Percentiles rank a stretch among this genome's conserved stretches.
Conservation (phyloP, 352 stramenopile genomes). For the Phytopythium oedochilum region DNA sequence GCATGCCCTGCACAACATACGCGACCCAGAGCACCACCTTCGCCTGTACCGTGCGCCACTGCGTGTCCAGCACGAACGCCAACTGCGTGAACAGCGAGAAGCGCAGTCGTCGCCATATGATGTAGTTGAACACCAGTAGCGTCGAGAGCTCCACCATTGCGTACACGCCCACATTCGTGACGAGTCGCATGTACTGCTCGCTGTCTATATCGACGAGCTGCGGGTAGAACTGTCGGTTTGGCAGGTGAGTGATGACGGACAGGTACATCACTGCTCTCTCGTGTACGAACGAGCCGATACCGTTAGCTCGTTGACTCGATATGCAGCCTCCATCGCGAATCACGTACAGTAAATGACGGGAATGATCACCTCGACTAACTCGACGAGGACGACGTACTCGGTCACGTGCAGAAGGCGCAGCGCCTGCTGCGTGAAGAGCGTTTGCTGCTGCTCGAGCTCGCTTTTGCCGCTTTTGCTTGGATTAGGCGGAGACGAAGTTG, state of each 20-base stretch:
- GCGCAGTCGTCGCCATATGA: slow-evolving; percentile 17
- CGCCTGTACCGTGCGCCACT: slow-evolving; percentile 21
- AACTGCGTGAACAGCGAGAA: slow-evolving; percentile 26
- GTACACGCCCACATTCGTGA: slow-evolving; percentile 30
- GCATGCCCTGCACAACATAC: slow-evolving; percentile 21
- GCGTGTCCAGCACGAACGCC: slow-evolving; percentile 32
- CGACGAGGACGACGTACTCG: slow-evolving; percentile 30
- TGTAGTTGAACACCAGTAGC: slow-evolving; percentile 18
- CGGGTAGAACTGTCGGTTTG: slow-evolving; percentile 24
- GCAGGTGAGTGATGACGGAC: slow-evolving; percentile 16
- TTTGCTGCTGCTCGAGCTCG: background rate
- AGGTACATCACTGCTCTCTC: background rate
- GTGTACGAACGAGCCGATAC: no score
- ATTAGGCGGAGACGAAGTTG: background rate
- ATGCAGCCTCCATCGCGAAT: background rate
- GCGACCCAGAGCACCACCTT: slow-evolving; percentile 40
- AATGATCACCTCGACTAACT: slow-evolving; percentile 28
- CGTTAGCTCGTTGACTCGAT: no score
- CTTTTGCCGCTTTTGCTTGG: background rate
- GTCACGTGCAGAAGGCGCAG: slow-evolving; percentile 19
- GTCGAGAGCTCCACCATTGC: slow-evolving; percentile 28
- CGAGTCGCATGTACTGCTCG: slow-evolving; percentile 5
- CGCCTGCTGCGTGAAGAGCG: background rate
- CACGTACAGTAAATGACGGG: background rate
- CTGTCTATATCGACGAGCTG: slow-evolving; percentile 19